These are phyloP conservation scores for Pleurotus salmoneostramineus DNA, from an alignment of 768 basidiomycete species.

Conservation along the genomic window DNA sequence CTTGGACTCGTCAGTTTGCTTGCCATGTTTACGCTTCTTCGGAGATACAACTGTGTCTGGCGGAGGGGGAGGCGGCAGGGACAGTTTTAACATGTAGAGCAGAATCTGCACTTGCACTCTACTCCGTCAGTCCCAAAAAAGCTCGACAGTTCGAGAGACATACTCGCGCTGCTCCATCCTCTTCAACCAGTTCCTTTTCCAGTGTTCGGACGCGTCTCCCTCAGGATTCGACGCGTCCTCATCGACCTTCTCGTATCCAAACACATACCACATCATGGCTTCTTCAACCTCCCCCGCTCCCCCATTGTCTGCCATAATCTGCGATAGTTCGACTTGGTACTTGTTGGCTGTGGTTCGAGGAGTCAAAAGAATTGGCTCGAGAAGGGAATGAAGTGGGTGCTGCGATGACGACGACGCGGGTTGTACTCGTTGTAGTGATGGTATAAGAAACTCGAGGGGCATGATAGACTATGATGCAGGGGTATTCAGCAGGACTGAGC, in stretches of 20 bases:
- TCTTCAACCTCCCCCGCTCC: constrained; percentile 66
- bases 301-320: constrained; percentile 54
- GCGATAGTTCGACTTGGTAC: constrained; percentile 60
- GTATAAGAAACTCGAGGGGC: constrained; percentile 56
- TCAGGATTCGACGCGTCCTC: constrained; percentile 17
- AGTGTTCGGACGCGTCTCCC: constrained; percentile 27
- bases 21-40: constrained; percentile 24
- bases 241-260: constrained; percentile 55
- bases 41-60: constrained; percentile 21
- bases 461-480: constrained; percentile 54
- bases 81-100: constrained; percentile 61
- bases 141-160: constrained; percentile 10
- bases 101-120: constrained; percentile 78
- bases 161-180: constrained; percentile 70
- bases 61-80: constrained; percentile 46
- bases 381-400: constrained; percentile 54
- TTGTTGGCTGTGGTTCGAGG: constrained; percentile 51
- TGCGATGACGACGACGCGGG: constrained; percentile 23
- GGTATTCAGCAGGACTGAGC: background rate
- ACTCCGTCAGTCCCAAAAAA: background rate
- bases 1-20: constrained; percentile 17
- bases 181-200: constrained; percentile 55
- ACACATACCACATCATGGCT: constrained; percentile 72
- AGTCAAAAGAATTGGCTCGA: constrained; percentile 65
- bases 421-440: constrained; percentile 50